A percentile compares a stretch with the other conserved stretches of the same genome.
Conservation (phyloP, 1,284 basidiomycete genomes). For the Earliella scabrosa region DNA sequence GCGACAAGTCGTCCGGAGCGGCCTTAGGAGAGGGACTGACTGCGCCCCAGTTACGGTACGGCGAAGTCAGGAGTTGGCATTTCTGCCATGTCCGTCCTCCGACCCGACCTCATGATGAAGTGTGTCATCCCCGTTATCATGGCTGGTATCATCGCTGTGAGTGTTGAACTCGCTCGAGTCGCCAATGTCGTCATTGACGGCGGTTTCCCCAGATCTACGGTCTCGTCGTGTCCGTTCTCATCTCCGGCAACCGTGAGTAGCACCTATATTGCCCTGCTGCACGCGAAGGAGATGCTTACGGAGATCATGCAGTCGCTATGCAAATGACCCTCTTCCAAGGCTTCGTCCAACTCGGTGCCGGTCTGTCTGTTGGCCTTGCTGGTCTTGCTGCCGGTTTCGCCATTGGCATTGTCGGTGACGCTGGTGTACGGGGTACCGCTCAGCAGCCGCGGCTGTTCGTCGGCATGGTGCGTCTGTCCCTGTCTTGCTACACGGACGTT, state of each 20-base stretch:
- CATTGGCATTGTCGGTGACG: slow-evolving; percentile 95
- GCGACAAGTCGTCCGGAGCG: slow-evolving; percentile 26
- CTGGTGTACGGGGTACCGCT: slow-evolving; percentile 89
- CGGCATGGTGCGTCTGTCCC: slow-evolving; percentile 60
- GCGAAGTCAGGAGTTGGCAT: slow-evolving; percentile 99
- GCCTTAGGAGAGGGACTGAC: neutral
- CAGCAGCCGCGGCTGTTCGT: slow-evolving; percentile 95
- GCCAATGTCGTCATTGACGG: neutral
- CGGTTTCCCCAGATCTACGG: slow-evolving; percentile 69
- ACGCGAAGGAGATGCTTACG: slow-evolving; percentile 10
- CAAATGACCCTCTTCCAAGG: slow-evolving; percentile 77
- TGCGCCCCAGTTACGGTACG: slow-evolving; percentile 77
- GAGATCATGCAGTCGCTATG: slow-evolving; percentile 44
- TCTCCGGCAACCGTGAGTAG: slow-evolving; percentile 75
- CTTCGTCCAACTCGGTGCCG: slow-evolving; percentile 90
- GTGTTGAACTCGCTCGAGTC: slow-evolving; percentile 31
- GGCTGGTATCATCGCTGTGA: slow-evolving; percentile 98
- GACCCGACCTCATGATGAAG: slow-evolving; percentile 94
- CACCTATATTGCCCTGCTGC: neutral
- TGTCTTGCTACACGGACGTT: neutral
- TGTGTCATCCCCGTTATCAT: slow-evolving; percentile 98
- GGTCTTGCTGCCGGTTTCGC: slow-evolving; percentile 92
- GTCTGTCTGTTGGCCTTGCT: slow-evolving; percentile 85
- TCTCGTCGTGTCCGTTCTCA: slow-evolving; percentile 91
- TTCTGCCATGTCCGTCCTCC: slow-evolving; percentile 96